A percentile compares a stretch with the other conserved stretches of the same genome.
Evolutionary conservation across 306 rosid species (phyloP).

Genomic region (Quercus glauca): DNA sequence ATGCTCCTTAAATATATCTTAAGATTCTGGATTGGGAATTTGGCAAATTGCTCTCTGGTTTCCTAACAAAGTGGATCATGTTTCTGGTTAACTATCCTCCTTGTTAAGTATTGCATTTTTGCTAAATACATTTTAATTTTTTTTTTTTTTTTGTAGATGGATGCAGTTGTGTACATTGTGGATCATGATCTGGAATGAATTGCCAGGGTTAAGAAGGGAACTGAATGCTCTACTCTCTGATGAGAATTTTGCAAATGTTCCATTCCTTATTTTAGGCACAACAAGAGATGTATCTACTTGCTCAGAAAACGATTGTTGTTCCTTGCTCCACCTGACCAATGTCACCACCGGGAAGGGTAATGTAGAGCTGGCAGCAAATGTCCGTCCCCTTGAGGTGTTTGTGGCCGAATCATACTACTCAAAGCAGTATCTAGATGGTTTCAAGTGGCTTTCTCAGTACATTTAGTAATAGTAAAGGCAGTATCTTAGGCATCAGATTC

Average conservation of each 20-base stretch:
- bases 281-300: no score
- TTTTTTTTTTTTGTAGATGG: conserved; percentile 45
- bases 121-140: not conserved
- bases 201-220: no score
- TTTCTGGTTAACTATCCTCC: conserved; percentile 22
- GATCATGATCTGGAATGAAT: no score
- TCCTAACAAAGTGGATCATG: no score
- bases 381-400: conserved; percentile 76
- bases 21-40: not conserved
- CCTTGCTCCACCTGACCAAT: no score
- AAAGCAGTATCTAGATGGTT: conserved; percentile 84
- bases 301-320: no score
- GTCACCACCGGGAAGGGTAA: no score
- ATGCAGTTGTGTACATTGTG: conserved; percentile 57
- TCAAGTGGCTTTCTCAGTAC: conserved; percentile 52
- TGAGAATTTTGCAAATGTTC: conserved; percentile 50
- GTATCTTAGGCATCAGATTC: no score
- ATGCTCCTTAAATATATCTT: not conserved
- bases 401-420: conserved; percentile 75
- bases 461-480: no score
- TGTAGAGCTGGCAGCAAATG: conserved; percentile 42
- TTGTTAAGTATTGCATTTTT: no score
- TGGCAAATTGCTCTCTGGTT: no score
- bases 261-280: conserved; percentile 79
- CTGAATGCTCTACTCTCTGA: no score